A percentile compares a stretch with the other conserved stretches of the same genome.
Evolutionary conservation across 352 stramenopile genomes (phyloP).

Genomic region (Globisporangium spiculum): DNA sequence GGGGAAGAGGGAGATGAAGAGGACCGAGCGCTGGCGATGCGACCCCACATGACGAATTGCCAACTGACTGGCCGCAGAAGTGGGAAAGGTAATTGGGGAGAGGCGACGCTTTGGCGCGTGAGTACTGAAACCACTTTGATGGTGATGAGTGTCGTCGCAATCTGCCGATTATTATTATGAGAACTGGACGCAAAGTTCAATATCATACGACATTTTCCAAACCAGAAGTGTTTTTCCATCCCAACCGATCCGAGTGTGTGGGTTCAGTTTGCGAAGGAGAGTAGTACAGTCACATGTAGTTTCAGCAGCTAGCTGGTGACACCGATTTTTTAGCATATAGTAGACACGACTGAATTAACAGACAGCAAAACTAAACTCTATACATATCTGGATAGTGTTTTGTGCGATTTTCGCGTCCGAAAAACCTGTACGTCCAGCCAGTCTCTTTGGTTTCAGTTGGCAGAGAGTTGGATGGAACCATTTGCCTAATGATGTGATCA

Average conservation of each 20-base stretch:
- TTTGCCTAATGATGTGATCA: background rate
- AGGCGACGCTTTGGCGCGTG: background rate
- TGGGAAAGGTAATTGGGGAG: background rate
- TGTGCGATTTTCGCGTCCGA: too few species aligned
- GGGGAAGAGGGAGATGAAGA: background rate
- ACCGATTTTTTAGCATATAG: background rate
- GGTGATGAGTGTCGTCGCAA: background rate
- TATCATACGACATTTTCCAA: too few species aligned
- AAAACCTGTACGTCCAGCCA: background rate
- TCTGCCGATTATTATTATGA: background rate
- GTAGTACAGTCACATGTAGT: background rate
- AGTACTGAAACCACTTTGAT: background rate
- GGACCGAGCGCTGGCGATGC: background rate
- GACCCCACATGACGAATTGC: background rate
- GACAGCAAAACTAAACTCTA: too few species aligned
- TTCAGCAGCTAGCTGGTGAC: background rate
- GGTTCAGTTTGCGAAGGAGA: background rate
- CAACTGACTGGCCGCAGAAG: background rate
- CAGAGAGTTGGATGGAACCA: background rate
- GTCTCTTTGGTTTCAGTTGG: background rate
- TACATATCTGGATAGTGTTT: too few species aligned
- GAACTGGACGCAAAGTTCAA: background rate
- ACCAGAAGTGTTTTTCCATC: background rate
- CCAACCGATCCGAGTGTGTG: background rate
- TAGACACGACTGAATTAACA: too few species aligned